A percentile compares a stretch with the other conserved stretches of the same genome.
phyloP scores from a whole-genome alignment of 2,329 filamentous ascomycete genomes.

The Colletotrichum somersetense region DNA sequence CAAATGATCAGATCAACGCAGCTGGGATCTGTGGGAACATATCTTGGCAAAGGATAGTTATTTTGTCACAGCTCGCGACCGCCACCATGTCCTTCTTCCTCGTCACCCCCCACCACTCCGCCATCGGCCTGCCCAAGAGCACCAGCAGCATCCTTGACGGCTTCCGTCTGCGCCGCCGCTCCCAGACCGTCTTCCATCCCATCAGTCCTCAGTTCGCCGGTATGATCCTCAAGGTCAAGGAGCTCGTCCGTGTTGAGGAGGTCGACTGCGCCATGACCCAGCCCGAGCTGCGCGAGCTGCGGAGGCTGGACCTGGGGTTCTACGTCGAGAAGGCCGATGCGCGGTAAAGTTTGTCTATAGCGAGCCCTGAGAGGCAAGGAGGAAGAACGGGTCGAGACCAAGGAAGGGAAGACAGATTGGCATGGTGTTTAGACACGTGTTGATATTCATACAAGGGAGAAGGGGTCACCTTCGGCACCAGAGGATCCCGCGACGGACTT shows the following conservation, averaged over 20 bases:
- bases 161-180: conserved; percentile 86
- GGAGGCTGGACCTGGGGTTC: conserved; percentile 84
- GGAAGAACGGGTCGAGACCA: background rate
- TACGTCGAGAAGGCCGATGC: conserved; percentile 74
- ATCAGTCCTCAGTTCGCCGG: conserved; percentile 85
- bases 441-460: no score
- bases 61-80: no score
- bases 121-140: conserved; percentile 87
- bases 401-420: no score
- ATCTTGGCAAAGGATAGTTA: no score
- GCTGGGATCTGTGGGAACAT: no score
- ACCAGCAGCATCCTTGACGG: conserved; percentile 85
- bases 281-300: conserved; percentile 75
- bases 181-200: conserved; percentile 90
- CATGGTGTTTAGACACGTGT: no score
- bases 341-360: conserved; percentile 38
- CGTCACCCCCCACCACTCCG: conserved; percentile 89
- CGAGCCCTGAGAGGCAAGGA: background rate
- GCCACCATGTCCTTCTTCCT: conserved; percentile 85
- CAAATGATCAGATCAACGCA: no score
- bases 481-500: background rate
- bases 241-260: conserved; percentile 86
- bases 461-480: no score
- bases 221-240: conserved; percentile 94
- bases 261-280: conserved; percentile 75